phyloP scores from a whole-genome alignment of 345 rosid genomes.

The Cardamine occulta region DNA sequence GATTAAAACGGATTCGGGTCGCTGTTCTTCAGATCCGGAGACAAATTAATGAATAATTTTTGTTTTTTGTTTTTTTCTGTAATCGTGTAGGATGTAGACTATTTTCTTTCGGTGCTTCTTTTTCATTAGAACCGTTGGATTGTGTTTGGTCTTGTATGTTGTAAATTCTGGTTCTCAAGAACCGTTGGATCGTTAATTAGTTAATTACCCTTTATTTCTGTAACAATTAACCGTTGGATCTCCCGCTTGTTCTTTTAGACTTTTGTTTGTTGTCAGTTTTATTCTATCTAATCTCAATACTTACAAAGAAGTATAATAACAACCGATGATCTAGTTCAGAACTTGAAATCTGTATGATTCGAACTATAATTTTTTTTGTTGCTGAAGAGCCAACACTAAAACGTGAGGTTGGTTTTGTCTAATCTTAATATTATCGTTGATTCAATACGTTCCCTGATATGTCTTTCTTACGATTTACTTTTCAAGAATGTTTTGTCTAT shows the following conservation, averaged over 20 bases:
- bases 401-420: neutral
- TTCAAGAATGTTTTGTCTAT: too few relatives aligned
- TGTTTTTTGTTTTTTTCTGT: neutral
- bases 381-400: neutral
- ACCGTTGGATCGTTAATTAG: conserved; percentile 33
- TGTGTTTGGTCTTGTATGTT: conserved; percentile 11
- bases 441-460: neutral
- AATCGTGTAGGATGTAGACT: conserved; percentile 20
- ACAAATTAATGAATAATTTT: neutral
- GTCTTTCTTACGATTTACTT: neutral
- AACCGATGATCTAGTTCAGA: neutral
- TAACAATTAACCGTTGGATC: neutral
- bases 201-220: neutral
- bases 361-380: neutral
- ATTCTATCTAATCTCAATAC: neutral
- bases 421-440: neutral
- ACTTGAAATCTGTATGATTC: neutral
- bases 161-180: conserved; percentile 3
- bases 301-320: neutral
- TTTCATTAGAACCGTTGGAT: conserved; percentile 44
- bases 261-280: neutral
- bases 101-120: conserved; percentile 36
- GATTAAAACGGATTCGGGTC: conserved; percentile 34
- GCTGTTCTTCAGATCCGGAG: conserved; percentile 21
- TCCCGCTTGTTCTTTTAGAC: neutral